These are phyloP conservation scores for Suillus subalutaceus DNA, from an alignment of 768 basidiomycete species.

Conservation along the genomic window DNA sequence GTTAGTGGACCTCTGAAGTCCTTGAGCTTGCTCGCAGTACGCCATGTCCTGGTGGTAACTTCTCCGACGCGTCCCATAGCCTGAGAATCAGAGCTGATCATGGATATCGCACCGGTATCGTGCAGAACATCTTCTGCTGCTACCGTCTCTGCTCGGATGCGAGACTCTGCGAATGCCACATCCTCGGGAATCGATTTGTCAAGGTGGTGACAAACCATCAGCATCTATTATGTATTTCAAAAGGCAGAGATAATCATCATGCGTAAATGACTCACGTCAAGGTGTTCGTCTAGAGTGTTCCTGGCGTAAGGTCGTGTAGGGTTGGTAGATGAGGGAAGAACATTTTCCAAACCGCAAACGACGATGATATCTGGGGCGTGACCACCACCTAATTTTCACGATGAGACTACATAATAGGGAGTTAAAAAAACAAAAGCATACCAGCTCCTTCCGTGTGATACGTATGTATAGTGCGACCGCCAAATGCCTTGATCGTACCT, in stretches of 20 bases:
- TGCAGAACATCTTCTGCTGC: slow-evolving; percentile 97
- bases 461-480: slow-evolving; percentile 89
- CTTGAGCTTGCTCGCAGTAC: slow-evolving; percentile 95
- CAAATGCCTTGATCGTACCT: slow-evolving; percentile 92
- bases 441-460: slow-evolving; percentile 98
- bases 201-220: slow-evolving; percentile 99
- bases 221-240: slow-evolving; percentile 65
- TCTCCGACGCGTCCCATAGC: slow-evolving; percentile 99
- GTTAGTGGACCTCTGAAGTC: slow-evolving; percentile 74
- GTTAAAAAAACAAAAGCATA: slow-evolving; percentile 26
- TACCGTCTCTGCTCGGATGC: slow-evolving; percentile 94
- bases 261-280: slow-evolving; percentile 68
- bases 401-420: neutral
- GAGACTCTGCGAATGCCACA: slow-evolving; percentile 93
- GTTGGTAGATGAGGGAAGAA: slow-evolving; percentile 95
- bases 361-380: slow-evolving; percentile 98
- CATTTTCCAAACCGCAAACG: slow-evolving; percentile 88
- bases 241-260: neutral
- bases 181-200: slow-evolving; percentile 92
- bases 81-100: slow-evolving; percentile 96
- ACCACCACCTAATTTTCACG: slow-evolving; percentile 67
- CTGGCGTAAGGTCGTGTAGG: slow-evolving; percentile 90
- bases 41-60: slow-evolving; percentile 90
- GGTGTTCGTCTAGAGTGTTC: slow-evolving; percentile 96
- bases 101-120: slow-evolving; percentile 91